A percentile compares a stretch with the other conserved stretches of the same genome.
Evolutionary conservation across 176 grass and related monocot species (phyloP).

Genomic region (Carex parvula): DNA sequence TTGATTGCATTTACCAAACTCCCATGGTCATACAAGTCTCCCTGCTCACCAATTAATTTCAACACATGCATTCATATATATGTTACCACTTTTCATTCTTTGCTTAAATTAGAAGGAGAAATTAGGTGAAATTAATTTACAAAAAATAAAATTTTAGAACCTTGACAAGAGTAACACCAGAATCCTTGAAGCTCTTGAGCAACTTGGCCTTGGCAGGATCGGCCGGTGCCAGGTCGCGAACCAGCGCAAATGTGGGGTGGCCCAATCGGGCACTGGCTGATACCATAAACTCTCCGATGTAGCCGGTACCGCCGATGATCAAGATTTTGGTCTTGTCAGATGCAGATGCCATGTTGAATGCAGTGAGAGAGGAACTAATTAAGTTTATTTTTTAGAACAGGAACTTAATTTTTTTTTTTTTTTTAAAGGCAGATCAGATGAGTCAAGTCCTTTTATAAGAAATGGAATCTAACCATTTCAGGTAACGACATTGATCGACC

Average conservation of each 20-base stretch:
- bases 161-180: slow-evolving; percentile 50
- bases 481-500: neutral
- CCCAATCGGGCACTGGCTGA: slow-evolving; percentile 44
- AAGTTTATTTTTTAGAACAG: neutral
- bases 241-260: slow-evolving; percentile 41
- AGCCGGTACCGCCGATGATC: slow-evolving; percentile 51
- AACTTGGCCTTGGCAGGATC: slow-evolving; percentile 55
- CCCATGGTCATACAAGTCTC: slow-evolving; percentile 50
- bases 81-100: neutral
- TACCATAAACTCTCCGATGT: slow-evolving; percentile 47
- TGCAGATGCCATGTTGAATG: slow-evolving; percentile 24
- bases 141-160: neutral
- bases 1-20: slow-evolving; percentile 46
- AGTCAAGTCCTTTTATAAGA: neutral
- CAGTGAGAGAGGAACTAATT: no score
- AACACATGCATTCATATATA: no score
- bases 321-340: slow-evolving; percentile 51
- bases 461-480: neutral
- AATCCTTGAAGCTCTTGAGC: slow-evolving; percentile 40
- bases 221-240: slow-evolving; percentile 39
- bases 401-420: neutral
- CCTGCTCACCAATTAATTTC: slow-evolving; percentile 2
- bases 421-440: neutral
- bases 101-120: neutral
- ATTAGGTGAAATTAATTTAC: neutral